Percentiles rank a stretch among this genome's conserved stretches.
Evolutionary conservation across 768 basidiomycete genomes (phyloP).

Genomic region (Auriscalpium vulgare): DNA sequence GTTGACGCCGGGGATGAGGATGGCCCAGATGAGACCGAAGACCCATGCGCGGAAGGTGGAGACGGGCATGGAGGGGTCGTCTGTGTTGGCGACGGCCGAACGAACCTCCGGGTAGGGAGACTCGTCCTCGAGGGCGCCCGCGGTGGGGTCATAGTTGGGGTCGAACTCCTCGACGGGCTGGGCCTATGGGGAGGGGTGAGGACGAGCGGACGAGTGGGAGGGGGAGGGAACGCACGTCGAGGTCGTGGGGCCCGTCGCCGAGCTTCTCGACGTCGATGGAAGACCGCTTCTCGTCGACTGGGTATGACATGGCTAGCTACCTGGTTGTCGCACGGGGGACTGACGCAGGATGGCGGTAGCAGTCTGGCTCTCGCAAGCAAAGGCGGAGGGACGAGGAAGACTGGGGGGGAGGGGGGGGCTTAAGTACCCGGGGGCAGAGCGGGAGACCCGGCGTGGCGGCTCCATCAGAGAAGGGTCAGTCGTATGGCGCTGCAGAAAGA

Average conservation of each 20-base stretch:
- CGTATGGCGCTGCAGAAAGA: too few relatives aligned
- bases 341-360: too few relatives aligned
- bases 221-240: not conserved
- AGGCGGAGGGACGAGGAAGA: too few relatives aligned
- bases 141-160: conserved; percentile 27
- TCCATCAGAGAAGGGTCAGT: too few relatives aligned
- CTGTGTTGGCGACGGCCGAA: conserved; percentile 41
- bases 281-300: conserved; percentile 16
- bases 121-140: conserved; percentile 31
- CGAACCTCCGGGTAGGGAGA: conserved; percentile 49
- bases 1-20: conserved; percentile 65
- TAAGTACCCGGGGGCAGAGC: too few relatives aligned
- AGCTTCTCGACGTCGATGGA: conserved; percentile 14
- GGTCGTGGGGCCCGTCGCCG: not conserved
- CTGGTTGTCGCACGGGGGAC: too few relatives aligned
- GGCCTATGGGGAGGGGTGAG: not conserved
- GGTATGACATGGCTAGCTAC: conserved; percentile 10
- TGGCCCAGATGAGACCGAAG: conserved; percentile 37
- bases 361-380: too few relatives aligned
- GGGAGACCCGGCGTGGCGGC: too few relatives aligned
- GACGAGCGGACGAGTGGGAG: too few relatives aligned
- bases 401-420: too few relatives aligned
- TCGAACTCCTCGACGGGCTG: conserved; percentile 20
- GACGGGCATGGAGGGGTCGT: conserved; percentile 34
- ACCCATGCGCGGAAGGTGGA: conserved; percentile 30